A percentile compares a stretch with the other conserved stretches of the same genome.
Conservation (phyloP, 805 yeast genomes). For the Candida corydali region DNA sequence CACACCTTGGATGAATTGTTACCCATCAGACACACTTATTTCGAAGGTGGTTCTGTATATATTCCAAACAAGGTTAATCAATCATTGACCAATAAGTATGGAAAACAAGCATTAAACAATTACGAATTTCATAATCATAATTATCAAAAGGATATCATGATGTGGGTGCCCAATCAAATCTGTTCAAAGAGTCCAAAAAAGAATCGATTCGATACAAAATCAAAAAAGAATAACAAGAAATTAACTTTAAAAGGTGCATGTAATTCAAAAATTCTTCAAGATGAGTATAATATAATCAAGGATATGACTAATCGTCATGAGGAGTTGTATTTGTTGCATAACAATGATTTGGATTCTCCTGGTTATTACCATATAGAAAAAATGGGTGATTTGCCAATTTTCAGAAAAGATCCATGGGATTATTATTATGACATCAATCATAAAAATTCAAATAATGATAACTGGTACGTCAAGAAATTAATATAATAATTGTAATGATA, state of each 20-base stretch:
- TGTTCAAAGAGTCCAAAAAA: slow-evolving; percentile 31
- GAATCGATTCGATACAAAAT: slow-evolving; percentile 14
- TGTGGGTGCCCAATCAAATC: slow-evolving; percentile 45
- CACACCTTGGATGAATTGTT: slow-evolving; percentile 31
- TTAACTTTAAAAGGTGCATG: slow-evolving; percentile 39
- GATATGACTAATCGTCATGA: slow-evolving; percentile 22
- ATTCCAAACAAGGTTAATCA: slow-evolving; percentile 30
- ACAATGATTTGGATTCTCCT: slow-evolving; percentile 21
- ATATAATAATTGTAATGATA: no score
- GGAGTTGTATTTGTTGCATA: no score
- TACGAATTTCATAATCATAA: slow-evolving; percentile 26
- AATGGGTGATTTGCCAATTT: slow-evolving; percentile 33
- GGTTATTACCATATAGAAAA: slow-evolving; percentile 19
- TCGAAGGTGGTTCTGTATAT: slow-evolving; percentile 34
- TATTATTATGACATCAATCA: slow-evolving; percentile 21
- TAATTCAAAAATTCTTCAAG: slow-evolving; percentile 27
- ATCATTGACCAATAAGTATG: slow-evolving; percentile 29
- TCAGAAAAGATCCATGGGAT: slow-evolving; percentile 37
- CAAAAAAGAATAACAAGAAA: slow-evolving; percentile 16
- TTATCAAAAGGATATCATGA: slow-evolving; percentile 37
- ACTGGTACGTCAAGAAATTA: slow-evolving; percentile 15
- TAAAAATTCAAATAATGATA: slow-evolving; percentile 12
- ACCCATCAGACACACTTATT: slow-evolving; percentile 32
- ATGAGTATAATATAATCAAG: slow-evolving; percentile 31
- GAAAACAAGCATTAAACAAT: slow-evolving; percentile 24